Percentiles rank a stretch among this genome's conserved stretches.
These are phyloP conservation scores for Sphaceloma murrayae DNA, from an alignment of 2,329 filamentous ascomycete genomes.

Conservation along the genomic window DNA sequence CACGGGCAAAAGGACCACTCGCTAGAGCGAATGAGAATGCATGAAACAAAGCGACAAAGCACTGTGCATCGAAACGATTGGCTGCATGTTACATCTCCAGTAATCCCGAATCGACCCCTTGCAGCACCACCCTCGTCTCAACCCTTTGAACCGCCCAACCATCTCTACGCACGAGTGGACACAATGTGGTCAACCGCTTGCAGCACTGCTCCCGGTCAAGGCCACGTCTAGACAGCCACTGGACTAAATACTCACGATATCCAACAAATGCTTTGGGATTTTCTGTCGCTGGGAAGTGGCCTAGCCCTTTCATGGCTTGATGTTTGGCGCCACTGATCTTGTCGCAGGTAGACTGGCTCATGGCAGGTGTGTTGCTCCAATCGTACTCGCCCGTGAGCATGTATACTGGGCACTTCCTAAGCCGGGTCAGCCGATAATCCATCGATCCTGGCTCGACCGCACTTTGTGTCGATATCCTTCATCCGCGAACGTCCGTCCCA, in stretches of 20 bases:
- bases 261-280: conserved; percentile 28
- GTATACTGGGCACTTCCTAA: conserved; percentile 38
- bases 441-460: too few relatives aligned
- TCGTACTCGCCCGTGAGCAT: conserved; percentile 45
- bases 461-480: conserved; percentile 37
- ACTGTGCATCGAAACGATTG: too few relatives aligned
- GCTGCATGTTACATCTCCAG: too few relatives aligned
- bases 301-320: conserved; percentile 37
- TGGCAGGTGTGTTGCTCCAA: conserved; percentile 39
- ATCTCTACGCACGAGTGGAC: neutral
- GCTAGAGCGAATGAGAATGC: too few relatives aligned
- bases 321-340: conserved; percentile 40
- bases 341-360: conserved; percentile 38
- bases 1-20: too few relatives aligned
- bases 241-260: conserved; percentile 23
- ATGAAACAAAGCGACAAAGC: too few relatives aligned
- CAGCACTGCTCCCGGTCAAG: conserved; percentile 21
- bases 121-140: too few relatives aligned
- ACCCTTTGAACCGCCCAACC: too few relatives aligned
- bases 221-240: neutral
- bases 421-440: neutral
- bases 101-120: too few relatives aligned
- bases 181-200: conserved; percentile 28
- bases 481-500: conserved; percentile 41
- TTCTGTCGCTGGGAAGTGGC: conserved; percentile 42